Evolutionary conservation across 176 grass and related monocot genomes (phyloP), one percentile per base, ranked within the genome.

Genomic region (Secale cereale): DNA sequence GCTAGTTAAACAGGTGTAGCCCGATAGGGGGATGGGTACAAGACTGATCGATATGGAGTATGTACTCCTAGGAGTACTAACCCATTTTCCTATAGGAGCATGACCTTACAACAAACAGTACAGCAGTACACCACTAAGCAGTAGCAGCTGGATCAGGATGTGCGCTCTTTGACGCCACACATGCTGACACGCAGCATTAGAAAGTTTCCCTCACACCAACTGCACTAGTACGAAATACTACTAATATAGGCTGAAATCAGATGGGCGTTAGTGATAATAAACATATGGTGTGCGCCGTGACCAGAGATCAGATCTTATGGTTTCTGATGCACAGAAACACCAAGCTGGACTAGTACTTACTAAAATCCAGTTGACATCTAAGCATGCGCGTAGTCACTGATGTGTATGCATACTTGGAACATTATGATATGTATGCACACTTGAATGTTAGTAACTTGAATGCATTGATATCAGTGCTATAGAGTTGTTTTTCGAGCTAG

Each of bases 101-200:
- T 35, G 80, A 87, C 85, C 85, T 87, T 84, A 70, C 76, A 91
- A 69, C 85, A 25, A 81, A 87, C 70, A 76, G 81, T 80, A 80
- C 76, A 90, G 59, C 57, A 30, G 84, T 84, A 87, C 74, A 46
- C 30, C 81, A 91, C 80, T 87, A 90, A 37, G 48, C 15, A 17
- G 5, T 50, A 20, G 85, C 78, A 54, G 77, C 75, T 84, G 59
- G 59, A 77, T 81, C 35, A 62, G 39, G 39, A 20, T 50, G 82
- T 79, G 68, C 78, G 81, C 11, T 52, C 28, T 36, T 70, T 89
- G 83, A 85, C 78, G 83, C 83, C 39, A 56, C 76, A 80, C 88
- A 76, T 54, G 73, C 73, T 76, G 73, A 78, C 78, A 84, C 76
- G 83, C 74, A 78, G 65, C 43, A 85, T 83, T 23, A 8, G 60